Percentiles rank a stretch among this genome's conserved stretches.
Conservation (phyloP, 768 basidiomycete genomes). For the Lentinus brumalis region DNA sequence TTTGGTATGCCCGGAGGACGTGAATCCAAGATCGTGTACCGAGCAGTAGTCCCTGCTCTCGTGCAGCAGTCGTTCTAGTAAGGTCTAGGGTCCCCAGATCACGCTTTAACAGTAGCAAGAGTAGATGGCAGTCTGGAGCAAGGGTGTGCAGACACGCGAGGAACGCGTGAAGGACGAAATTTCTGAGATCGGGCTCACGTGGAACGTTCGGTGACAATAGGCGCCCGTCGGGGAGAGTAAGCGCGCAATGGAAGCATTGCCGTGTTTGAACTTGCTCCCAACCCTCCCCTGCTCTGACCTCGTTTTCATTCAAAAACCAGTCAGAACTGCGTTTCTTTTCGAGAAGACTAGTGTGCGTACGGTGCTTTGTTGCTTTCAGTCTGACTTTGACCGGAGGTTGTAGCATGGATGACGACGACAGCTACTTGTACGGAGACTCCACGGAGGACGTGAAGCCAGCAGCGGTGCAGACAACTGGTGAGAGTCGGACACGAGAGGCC, state of each 20-base stretch:
- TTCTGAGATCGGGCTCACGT: conserved; percentile 14
- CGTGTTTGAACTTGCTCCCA: not conserved
- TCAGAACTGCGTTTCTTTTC: too few relatives aligned
- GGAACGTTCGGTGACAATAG: not conserved
- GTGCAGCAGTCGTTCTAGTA: not conserved
- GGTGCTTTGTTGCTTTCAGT: too few relatives aligned
- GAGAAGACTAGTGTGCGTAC: not conserved
- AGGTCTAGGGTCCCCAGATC: too few relatives aligned
- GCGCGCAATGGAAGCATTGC: not conserved
- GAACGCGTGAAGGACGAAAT: conserved; percentile 7
- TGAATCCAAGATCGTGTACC: not conserved
- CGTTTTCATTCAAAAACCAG: not conserved
- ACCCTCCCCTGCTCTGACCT: not conserved
- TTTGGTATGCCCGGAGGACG: not conserved
- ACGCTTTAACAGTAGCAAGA: not conserved
- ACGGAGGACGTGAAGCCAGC: conserved; percentile 24
- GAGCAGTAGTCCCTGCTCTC: not conserved
- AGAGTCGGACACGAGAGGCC: conserved; percentile 35
- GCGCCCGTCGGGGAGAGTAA: too few relatives aligned
- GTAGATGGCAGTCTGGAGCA: not conserved
- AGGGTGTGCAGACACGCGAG: not conserved
- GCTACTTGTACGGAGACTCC: conserved; percentile 35
- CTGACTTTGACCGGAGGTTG: not conserved
- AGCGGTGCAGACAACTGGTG: conserved; percentile 45
- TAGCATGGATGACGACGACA: conserved; percentile 34